These are phyloP conservation scores for Geotrichum ghanense DNA, from an alignment of 805 yeast species.

Conservation along the genomic window DNA sequence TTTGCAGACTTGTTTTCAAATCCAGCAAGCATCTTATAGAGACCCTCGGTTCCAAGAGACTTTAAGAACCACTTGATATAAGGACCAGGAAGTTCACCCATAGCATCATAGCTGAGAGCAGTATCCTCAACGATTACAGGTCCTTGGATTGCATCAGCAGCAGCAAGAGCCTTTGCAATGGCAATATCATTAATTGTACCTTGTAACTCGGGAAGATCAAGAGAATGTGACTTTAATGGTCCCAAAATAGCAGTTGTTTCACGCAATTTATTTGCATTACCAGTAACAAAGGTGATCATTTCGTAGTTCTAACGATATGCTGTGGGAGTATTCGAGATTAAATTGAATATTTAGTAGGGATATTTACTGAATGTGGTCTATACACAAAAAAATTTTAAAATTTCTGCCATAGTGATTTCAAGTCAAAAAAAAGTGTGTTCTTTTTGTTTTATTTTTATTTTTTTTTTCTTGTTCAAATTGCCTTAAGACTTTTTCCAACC, in stretches of 20 bases:
- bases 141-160: constrained; percentile 52
- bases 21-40: constrained; percentile 66
- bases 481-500: not conserved
- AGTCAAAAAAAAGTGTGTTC: not conserved
- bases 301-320: not conserved
- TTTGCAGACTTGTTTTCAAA: constrained; percentile 77
- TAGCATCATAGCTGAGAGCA: constrained; percentile 71
- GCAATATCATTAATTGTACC: constrained; percentile 80
- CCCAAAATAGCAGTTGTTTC: constrained; percentile 70
- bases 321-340: not conserved
- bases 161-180: constrained; percentile 63
- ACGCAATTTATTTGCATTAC: constrained; percentile 75
- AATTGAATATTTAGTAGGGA: not conserved
- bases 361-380: not conserved
- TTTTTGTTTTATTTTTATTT: too few species aligned
- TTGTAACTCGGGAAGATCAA: constrained; percentile 87
- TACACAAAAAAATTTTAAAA: not conserved
- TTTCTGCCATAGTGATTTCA: not conserved
- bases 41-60: constrained; percentile 61
- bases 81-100: constrained; percentile 87
- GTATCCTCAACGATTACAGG: constrained; percentile 96
- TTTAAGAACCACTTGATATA: constrained; percentile 87
- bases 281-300: constrained; percentile 37
- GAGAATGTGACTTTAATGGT: constrained; percentile 43
- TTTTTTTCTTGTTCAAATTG: not conserved